Base-by-base conservation (phyloP, 768 basidiomycete genomes). In the Leccinum longicurvipes region DNA sequence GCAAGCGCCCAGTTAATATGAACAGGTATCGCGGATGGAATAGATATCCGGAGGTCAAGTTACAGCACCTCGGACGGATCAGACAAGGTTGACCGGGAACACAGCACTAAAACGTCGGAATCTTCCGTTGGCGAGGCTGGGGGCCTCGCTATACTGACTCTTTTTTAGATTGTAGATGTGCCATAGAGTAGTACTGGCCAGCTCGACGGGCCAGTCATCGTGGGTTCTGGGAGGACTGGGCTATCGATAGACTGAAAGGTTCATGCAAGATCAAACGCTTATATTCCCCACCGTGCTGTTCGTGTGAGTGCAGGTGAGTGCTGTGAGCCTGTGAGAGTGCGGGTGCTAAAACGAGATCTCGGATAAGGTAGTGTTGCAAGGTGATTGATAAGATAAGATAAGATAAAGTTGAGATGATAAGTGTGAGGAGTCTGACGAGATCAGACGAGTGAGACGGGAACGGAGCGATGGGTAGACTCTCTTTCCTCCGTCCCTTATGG, bases 21-120 rank as follows among this genome's bases (percentile, higher is more conserved):
- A n/a, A 42, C 47, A 11, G 49, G 25, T 4, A 42, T 11, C 6
- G 36, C 14, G 12, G 44, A 19, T 2, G 61, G 48, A 41, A 62
- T 42, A 9, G 54, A 50, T 3, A 63, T 34, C 17, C 63, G 55
- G 42, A 68, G 56, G 34, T 69, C 55, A n/a, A 67, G 58, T 24
- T 42, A 64, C 11, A 67, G 55, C 27, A 56, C 55, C 4, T 50
- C 7, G 19, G 48, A 50, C 41, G 56, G 17, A 42, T 55, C 49
- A 24, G 39, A 36, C 10, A 48, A 51, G 29, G 59, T 60, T 6
- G 56, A 60, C 17, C 67, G 59, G 8, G 58, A 63, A 23, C 46
- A 58, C n/a, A 66, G 57, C 15, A 67, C 64, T 10, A 60, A 44
- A 23, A 66, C 60, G 11, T 61, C 56, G 7, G 62, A 67, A 31